Evolutionary conservation across 257 asterid genomes (phyloP), one percentile per base, ranked within the genome.

Genomic region (Perilla frutescens): DNA sequence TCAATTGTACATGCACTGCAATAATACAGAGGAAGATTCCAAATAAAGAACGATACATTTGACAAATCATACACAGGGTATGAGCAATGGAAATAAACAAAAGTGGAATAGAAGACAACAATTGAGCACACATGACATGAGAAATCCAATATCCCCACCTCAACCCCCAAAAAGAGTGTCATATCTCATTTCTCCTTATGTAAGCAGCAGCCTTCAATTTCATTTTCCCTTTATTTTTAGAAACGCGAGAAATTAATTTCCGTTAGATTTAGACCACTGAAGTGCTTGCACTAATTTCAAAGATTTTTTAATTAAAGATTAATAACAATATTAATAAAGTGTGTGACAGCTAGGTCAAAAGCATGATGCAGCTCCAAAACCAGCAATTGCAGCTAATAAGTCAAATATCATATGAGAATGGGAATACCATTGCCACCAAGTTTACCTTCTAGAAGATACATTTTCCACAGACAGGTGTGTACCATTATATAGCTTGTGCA

Each of bases 401-500:
- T 41, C 37, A 63, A 41, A 62, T 32, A 11, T 74, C 3, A 49
- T 12, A 62, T 2, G 70, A 39, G 65, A 61, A 70, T 1, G 70
- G 62, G 70, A 34, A 70, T 68, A 56, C 51, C 66, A 40, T 67
- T 60, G 43, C 50, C 56, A 64, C 32, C 54, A 59, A 64, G 47
- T 44, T 62, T 81, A 92, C 98, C 97, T 89, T 85, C 87, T 86
- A 11, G 98, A 86, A 54, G 82, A 75, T 45, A 92, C 97, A 74
- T 92, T 90, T 76, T 78, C 84, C 83, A 88, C 96, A 13, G 91
- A 84, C 54, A 92, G 75, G 88, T 90, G 98, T 74, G 97, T 87
- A 70, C 98, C 98, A 12, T 80, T 80, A 80, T 90, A 90, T 72
- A 92, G 88, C 87, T 86, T 90, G 81, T 89, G 96, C 79, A 89